Percentiles rank a stretch among this genome's conserved stretches.
These are phyloP conservation scores for Clonostachys rhizophaga DNA, from an alignment of 2,329 filamentous ascomycete genomes.

Conservation along the genomic window DNA sequence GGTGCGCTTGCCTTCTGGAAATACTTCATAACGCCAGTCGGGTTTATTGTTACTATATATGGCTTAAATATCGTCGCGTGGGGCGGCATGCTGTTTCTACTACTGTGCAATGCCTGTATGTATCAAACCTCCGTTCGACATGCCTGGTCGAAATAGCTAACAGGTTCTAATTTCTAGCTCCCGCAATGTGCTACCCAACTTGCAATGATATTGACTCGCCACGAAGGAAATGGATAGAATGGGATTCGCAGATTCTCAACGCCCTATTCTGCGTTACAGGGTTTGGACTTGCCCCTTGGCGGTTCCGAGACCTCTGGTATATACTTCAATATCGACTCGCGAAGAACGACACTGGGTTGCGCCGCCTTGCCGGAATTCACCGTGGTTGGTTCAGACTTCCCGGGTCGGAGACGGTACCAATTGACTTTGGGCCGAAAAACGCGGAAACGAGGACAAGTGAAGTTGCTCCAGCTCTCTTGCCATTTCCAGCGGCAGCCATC, in stretches of 20 bases:
- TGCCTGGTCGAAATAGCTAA: not conserved
- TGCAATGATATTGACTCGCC: conserved; percentile 73
- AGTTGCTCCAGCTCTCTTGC: conserved; percentile 39
- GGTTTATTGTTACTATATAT: conserved; percentile 75
- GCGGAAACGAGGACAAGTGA: conserved; percentile 33
- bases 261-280: conserved; percentile 83
- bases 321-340: conserved; percentile 59
- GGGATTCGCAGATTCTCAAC: conserved; percentile 74
- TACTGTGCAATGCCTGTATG: conserved; percentile 64
- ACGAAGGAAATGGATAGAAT: conserved; percentile 80
- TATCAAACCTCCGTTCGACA: not conserved
- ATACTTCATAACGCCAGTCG: conserved; percentile 70
- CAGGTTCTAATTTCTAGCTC: conserved; percentile 24
- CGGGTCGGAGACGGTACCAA: conserved; percentile 56
- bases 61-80: conserved; percentile 80
- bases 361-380: conserved; percentile 70
- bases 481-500: conserved; percentile 59
- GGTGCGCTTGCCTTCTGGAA: conserved; percentile 61
- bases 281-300: conserved; percentile 81
- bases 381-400: conserved; percentile 70
- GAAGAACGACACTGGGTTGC: conserved; percentile 50
- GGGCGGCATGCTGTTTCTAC: conserved; percentile 86
- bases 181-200: conserved; percentile 65
- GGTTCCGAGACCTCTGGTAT: conserved; percentile 75
- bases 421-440: conserved; percentile 46